Conservation (phyloP, 306 rosid species). For the Quercus dentata region DNA sequence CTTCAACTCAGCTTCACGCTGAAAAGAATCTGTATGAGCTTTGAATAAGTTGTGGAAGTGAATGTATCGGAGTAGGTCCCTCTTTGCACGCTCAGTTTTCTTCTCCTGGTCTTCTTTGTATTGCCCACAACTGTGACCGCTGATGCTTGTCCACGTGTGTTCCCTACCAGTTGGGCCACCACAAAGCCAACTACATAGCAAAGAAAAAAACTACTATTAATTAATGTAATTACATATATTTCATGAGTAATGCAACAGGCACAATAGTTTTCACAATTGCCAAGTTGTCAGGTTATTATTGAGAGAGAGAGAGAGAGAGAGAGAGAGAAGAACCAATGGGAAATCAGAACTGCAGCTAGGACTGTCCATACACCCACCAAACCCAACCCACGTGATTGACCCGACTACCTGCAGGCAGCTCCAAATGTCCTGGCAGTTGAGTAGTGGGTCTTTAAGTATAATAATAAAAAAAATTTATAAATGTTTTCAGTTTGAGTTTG, state of each 20-base stretch:
- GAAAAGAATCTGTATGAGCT: slow-evolving; percentile 35
- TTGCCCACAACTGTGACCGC: slow-evolving; percentile 36
- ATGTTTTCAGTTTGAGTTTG: no score
- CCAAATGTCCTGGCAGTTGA: no score
- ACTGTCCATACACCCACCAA: no score
- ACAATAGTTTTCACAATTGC: no score
- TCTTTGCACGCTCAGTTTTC: slow-evolving; percentile 23
- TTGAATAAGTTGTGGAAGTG: slow-evolving; percentile 31
- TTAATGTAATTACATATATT: neutral
- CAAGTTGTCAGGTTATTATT: no score
- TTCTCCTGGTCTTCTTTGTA: slow-evolving; percentile 20
- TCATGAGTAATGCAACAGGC: neutral
- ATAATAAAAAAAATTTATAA: no score
- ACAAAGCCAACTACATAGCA: slow-evolving; percentile 39
- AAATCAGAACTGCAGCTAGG: no score
- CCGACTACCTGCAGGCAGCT: no score
- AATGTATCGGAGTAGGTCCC: slow-evolving; percentile 26
- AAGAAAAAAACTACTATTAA: neutral
- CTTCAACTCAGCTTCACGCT: slow-evolving; percentile 26
- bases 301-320: neutral
- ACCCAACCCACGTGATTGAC: no score
- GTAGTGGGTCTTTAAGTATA: no score
- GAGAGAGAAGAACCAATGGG: no score
- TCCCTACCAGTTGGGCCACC: slow-evolving; percentile 27
- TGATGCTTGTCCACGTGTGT: slow-evolving; percentile 19